phyloP scores from a whole-genome alignment of 2,329 filamentous ascomycete genomes.

The Dactylellina leptospora region DNA sequence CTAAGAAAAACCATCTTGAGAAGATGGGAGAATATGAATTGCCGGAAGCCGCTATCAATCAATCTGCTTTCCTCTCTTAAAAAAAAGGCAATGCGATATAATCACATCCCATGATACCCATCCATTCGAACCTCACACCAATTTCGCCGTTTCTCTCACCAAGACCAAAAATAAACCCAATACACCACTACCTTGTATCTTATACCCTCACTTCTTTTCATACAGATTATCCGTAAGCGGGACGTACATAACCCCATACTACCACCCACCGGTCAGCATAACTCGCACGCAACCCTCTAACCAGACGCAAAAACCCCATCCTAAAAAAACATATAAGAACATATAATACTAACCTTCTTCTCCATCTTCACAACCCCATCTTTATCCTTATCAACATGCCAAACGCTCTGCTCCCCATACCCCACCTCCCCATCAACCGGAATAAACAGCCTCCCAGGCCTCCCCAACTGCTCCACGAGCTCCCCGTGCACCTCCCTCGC shows the following conservation, averaged over 20 bases:
- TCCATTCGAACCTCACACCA: too few relatives aligned
- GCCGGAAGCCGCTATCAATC: too few relatives aligned
- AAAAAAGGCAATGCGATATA: too few relatives aligned
- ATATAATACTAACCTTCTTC: constrained; percentile 59
- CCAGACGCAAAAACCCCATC: neutral
- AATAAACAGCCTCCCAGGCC: constrained; percentile 83
- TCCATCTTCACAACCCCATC: constrained; percentile 70
- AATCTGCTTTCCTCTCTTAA: too few relatives aligned
- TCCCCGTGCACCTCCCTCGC: constrained; percentile 76
- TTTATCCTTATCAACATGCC: constrained; percentile 75
- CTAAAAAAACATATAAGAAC: neutral
- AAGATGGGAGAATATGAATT: too few relatives aligned
- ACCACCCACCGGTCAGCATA: constrained; percentile 46
- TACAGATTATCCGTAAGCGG: constrained; percentile 75
- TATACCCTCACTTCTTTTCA: constrained; percentile 25
- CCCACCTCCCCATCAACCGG: constrained; percentile 73
- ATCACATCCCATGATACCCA: too few relatives aligned
- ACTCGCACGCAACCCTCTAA: neutral
- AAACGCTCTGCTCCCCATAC: constrained; percentile 71
- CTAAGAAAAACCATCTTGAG: too few relatives aligned
- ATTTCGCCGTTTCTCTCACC: too few relatives aligned
- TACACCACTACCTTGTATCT: neutral
- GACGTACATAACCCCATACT: constrained; percentile 79
- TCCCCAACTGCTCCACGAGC: constrained; percentile 78
- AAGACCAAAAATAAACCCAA: neutral